Evolutionary conservation across 257 asterid genomes (phyloP).

Genomic region (Fraxinus excelsior): DNA sequence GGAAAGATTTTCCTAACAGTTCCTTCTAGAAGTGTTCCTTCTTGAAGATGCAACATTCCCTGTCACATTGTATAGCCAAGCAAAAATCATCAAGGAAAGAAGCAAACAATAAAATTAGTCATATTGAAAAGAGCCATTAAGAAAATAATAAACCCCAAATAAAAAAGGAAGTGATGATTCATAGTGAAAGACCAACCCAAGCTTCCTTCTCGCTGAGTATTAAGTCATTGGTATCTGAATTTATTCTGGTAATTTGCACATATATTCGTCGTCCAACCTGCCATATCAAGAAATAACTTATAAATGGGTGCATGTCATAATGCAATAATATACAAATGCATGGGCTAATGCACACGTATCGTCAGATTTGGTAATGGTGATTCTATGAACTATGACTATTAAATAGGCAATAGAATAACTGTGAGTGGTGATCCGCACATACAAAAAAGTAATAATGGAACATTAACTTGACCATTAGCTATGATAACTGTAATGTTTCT

Average conservation of each 20-base stretch:
- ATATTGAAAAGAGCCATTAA: slow-evolving; percentile 1
- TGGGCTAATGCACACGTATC: neutral
- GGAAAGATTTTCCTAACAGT: slow-evolving; percentile 75
- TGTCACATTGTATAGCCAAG: slow-evolving; percentile 33
- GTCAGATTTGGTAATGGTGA: neutral
- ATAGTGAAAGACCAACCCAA: slow-evolving; percentile 64
- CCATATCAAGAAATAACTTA: slow-evolving; percentile 22
- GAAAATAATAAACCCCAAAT: slow-evolving; percentile 3
- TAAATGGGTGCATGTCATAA: neutral
- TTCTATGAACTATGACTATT: neutral
- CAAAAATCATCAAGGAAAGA: slow-evolving; percentile 16
- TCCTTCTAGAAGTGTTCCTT: slow-evolving; percentile 86
- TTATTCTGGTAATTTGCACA: slow-evolving; percentile 78
- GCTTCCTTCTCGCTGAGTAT: slow-evolving; percentile 92
- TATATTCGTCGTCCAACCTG: slow-evolving; percentile 83
- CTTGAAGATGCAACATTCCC: slow-evolving; percentile 70
- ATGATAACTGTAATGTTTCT: neutral
- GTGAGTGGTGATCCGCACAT: neutral
- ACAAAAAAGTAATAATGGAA: neutral
- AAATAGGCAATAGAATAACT: neutral
- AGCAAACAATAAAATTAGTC: slow-evolving; percentile 3
- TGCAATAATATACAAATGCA: neutral
- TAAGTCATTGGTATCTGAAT: slow-evolving; percentile 88
- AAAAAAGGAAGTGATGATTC: slow-evolving; percentile 20
- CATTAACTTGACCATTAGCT: neutral